phyloP scores from a whole-genome alignment of 2,329 filamentous ascomycete genomes.

The Aureobasidium sp. region DNA sequence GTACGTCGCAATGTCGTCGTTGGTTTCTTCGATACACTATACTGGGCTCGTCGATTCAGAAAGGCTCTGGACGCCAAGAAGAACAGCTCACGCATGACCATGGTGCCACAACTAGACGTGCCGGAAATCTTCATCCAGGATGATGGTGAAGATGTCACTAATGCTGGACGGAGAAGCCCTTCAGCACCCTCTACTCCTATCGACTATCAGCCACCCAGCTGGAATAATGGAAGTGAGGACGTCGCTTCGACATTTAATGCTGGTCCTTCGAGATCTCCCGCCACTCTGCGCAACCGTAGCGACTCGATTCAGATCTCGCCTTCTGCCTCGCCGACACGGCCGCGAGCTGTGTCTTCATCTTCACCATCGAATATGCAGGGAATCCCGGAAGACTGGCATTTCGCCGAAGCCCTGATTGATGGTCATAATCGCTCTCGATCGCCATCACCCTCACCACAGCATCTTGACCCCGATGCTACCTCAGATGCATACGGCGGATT shows the following conservation, averaged over 20 bases:
- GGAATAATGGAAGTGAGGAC: slow-evolving; percentile 27
- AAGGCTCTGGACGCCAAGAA: slow-evolving; percentile 65
- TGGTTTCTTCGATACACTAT: slow-evolving; percentile 91
- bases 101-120: slow-evolving; percentile 59
- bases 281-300: slow-evolving; percentile 17
- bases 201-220: slow-evolving; percentile 28
- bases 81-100: slow-evolving; percentile 66
- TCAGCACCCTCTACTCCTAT: slow-evolving; percentile 20
- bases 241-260: slow-evolving; percentile 21
- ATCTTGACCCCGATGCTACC: slow-evolving; percentile 2
- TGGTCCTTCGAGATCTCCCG: slow-evolving; percentile 16
- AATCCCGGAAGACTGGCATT: slow-evolving; percentile 16
- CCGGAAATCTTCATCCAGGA: slow-evolving; percentile 89
- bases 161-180: slow-evolving; percentile 20
- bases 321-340: slow-evolving; percentile 19
- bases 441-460: slow-evolving; percentile 20
- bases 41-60: slow-evolving; percentile 79
- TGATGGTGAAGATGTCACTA: slow-evolving; percentile 44
- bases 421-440: slow-evolving; percentile 20
- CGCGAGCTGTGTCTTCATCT: slow-evolving; percentile 15
- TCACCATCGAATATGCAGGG: not conserved
- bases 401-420: slow-evolving; percentile 2
- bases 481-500: slow-evolving; percentile 7
- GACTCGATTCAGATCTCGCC: slow-evolving; percentile 28
- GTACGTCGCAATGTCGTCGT: slow-evolving; percentile 84